These are phyloP conservation scores for Hygrophila difformis DNA, from an alignment of 257 asterid genomes.

Conservation along the genomic window DNA sequence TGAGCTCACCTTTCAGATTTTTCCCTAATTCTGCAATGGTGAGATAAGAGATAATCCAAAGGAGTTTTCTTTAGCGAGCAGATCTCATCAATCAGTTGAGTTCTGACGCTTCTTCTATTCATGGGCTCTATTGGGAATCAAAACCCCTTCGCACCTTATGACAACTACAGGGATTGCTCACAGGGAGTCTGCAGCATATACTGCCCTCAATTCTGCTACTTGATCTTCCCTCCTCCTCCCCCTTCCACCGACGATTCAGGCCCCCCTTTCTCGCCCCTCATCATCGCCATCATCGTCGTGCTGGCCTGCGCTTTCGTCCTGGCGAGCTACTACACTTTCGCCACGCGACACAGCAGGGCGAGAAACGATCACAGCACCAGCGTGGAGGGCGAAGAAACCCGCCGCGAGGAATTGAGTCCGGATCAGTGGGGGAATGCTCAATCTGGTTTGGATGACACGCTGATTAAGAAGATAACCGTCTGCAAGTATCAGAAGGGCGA, in stretches of 20 bases:
- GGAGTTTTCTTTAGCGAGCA: no score
- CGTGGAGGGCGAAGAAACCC: constrained; percentile 14
- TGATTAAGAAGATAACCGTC: constrained; percentile 53
- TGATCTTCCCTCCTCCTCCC: constrained; percentile 76
- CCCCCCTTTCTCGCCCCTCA: not conserved
- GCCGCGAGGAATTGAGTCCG: constrained; percentile 17
- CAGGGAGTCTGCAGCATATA: constrained; percentile 66
- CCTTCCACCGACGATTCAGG: constrained; percentile 24
- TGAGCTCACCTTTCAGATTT: constrained; percentile 15
- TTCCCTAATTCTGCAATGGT: not conserved
- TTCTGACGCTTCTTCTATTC: not conserved
- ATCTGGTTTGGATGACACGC: constrained; percentile 48
- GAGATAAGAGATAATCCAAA: no score
- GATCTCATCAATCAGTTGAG: constrained; percentile 4
- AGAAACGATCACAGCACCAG: constrained; percentile 9
- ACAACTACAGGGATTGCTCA: constrained; percentile 53
- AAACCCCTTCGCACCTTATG: constrained; percentile 50
- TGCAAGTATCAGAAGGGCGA: constrained; percentile 56
- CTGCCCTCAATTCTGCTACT: constrained; percentile 82
- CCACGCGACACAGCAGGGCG: constrained; percentile 52
- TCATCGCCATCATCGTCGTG: constrained; percentile 38
- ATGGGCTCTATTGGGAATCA: constrained; percentile 56
- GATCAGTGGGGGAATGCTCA: constrained; percentile 36
- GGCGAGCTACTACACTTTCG: constrained; percentile 58
- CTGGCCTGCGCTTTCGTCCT: constrained; percentile 57